Evolutionary conservation across 805 yeast genomes (phyloP).

Genomic region (Yarrowia porcina): DNA sequence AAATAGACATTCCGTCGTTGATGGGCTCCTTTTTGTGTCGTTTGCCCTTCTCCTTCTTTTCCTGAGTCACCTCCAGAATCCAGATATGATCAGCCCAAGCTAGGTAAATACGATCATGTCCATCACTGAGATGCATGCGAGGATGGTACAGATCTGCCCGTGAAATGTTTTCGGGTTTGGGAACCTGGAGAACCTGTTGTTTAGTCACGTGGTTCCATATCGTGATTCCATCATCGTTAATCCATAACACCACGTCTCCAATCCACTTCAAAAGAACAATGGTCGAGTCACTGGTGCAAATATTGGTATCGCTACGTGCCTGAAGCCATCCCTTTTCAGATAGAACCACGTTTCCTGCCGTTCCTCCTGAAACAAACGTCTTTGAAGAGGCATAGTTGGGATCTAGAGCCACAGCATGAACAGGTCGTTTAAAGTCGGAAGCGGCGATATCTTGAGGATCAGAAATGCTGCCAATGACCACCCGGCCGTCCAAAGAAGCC

Average conservation of each 20-base stretch:
- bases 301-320: slow-evolving; percentile 61
- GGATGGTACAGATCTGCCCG: slow-evolving; percentile 86
- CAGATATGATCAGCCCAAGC: slow-evolving; percentile 85
- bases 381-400: slow-evolving; percentile 59
- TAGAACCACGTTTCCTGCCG: slow-evolving; percentile 73
- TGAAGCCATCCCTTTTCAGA: slow-evolving; percentile 88
- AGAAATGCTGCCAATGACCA: slow-evolving; percentile 68
- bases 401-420: slow-evolving; percentile 81
- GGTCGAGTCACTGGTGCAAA: slow-evolving; percentile 58
- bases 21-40: background rate
- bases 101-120: slow-evolving; percentile 52
- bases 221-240: slow-evolving; percentile 76
- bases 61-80: slow-evolving; percentile 52
- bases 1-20: slow-evolving; percentile 11
- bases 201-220: slow-evolving; percentile 57
- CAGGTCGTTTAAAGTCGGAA: slow-evolving; percentile 80
- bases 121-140: slow-evolving; percentile 60
- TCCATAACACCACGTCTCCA: slow-evolving; percentile 72
- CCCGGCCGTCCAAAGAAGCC: slow-evolving; percentile 92
- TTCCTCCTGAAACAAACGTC: slow-evolving; percentile 83
- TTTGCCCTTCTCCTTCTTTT: slow-evolving; percentile 23
- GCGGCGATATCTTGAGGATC: slow-evolving; percentile 65
- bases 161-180: slow-evolving; percentile 53
- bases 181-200: slow-evolving; percentile 49
- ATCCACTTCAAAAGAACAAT: slow-evolving; percentile 63